A percentile compares a stretch with the other conserved stretches of the same genome.
Evolutionary conservation across 2,329 filamentous ascomycete species (phyloP).

Genomic region (Beauveria varroae): DNA sequence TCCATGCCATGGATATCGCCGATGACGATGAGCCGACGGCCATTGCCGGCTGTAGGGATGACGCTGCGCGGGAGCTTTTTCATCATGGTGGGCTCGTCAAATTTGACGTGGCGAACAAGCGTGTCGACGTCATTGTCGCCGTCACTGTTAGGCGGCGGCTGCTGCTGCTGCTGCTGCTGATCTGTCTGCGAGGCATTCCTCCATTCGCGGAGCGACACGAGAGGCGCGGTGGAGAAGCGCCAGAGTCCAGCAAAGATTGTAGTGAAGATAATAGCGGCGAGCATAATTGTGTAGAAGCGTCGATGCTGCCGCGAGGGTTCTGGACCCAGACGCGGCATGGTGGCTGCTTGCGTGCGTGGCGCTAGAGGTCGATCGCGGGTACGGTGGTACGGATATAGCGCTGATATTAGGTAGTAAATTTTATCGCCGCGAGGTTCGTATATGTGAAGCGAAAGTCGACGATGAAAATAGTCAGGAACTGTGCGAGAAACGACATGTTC

Average conservation of each 20-base stretch:
- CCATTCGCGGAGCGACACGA: neutral
- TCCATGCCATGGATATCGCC: conserved; percentile 92
- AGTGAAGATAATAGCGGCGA: neutral
- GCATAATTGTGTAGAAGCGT: neutral
- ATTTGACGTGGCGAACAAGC: conserved; percentile 12
- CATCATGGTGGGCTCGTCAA: conserved; percentile 26
- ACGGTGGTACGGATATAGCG: no score
- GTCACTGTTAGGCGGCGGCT: conserved; percentile 14
- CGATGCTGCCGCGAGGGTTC: neutral
- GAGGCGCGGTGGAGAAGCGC: neutral
- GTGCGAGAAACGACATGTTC: neutral
- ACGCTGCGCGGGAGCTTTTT: conserved; percentile 23
- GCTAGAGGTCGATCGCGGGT: neutral
- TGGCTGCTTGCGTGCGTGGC: neutral
- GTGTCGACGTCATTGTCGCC: conserved; percentile 24
- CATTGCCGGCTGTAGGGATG: conserved; percentile 27
- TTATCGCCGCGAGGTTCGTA: neutral
- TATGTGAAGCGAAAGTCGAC: neutral
- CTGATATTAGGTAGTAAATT: no score
- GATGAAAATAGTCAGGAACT: neutral
- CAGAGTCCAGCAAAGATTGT: neutral
- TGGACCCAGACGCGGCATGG: neutral
- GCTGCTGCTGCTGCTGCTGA: neutral
- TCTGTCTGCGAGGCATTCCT: neutral
- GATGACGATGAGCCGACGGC: conserved; percentile 65